Evolutionary conservation across 192 early-diverging fungal genomes (phyloP).

Genomic region (Geranomyces michiganensis): DNA sequence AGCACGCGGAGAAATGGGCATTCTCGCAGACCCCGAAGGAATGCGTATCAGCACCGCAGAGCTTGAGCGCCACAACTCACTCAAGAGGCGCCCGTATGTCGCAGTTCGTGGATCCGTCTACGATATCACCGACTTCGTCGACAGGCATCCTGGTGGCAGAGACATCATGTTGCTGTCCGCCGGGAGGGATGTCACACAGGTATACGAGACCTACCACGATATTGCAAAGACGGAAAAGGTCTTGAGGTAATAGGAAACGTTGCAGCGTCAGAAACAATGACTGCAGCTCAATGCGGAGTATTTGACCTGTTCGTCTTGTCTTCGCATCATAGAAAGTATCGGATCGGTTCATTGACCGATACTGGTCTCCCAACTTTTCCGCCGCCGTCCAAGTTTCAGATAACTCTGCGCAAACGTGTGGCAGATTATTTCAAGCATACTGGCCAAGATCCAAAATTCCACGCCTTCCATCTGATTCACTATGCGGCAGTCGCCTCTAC

Average conservation of each 20-base stretch:
- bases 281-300: too few species aligned
- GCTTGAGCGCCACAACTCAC: conserved; percentile 46
- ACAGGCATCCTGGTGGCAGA: conserved; percentile 53
- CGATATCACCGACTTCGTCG: conserved; percentile 56
- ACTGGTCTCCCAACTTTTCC: conserved; percentile 17
- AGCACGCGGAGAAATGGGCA: too few species aligned
- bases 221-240: conserved; percentile 22
- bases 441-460: conserved; percentile 52
- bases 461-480: conserved; percentile 47
- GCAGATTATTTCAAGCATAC: conserved; percentile 50
- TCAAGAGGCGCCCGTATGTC: conserved; percentile 43
- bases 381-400: conserved; percentile 47
- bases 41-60: conserved; percentile 19
- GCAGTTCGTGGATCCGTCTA: conserved; percentile 50
- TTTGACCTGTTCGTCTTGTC: too few species aligned
- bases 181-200: conserved; percentile 69
- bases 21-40: not conserved
- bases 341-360: conserved; percentile 21
- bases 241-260: conserved; percentile 5
- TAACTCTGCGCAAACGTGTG: conserved; percentile 53
- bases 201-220: conserved; percentile 66
- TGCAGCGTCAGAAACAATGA: not conserved
- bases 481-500: conserved; percentile 50
- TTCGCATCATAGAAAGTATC: conserved; percentile 25
- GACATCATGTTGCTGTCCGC: conserved; percentile 44